Evolutionary conservation across 2,329 filamentous ascomycete genomes (phyloP).

Genomic region (Aureobasidium sp.): DNA sequence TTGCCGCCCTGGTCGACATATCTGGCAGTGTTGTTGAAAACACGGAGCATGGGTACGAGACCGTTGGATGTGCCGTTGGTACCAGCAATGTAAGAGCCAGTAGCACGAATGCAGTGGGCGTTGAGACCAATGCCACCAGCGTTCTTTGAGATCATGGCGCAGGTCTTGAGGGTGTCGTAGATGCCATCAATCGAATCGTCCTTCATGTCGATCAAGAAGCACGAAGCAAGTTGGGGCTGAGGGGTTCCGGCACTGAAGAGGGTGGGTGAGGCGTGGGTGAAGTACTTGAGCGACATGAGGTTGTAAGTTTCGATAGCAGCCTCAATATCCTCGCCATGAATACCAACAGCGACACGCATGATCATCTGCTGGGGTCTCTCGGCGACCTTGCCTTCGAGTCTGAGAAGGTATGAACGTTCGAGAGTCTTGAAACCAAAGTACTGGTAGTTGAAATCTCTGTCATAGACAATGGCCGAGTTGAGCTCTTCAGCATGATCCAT

Average conservation of each 20-base stretch:
- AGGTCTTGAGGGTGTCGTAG: constrained; percentile 98
- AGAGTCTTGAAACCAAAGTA: constrained; percentile 99
- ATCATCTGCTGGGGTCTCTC: constrained; percentile 99
- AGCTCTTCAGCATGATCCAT: constrained; percentile 96
- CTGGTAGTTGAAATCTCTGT: constrained; percentile 99
- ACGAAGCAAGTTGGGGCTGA: constrained; percentile 88
- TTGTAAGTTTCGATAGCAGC: constrained; percentile 96
- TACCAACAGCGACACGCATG: constrained; percentile 96
- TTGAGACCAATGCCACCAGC: constrained; percentile 97
- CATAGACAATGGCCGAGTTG: constrained; percentile 98
- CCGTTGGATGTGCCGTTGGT: constrained; percentile 98
- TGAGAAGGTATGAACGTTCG: constrained; percentile 93
- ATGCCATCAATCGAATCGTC: constrained; percentile 99
- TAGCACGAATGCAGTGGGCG: constrained; percentile 91
- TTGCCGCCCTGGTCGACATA: constrained; percentile 99
- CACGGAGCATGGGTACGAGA: constrained; percentile 93
- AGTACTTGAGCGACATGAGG: constrained; percentile 97
- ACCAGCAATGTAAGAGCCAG: constrained; percentile 94
- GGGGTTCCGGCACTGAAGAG: constrained; percentile 98
- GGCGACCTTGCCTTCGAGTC: constrained; percentile 90
- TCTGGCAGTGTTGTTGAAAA: constrained; percentile 98
- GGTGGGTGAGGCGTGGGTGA: constrained; percentile 95
- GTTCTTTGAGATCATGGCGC: constrained; percentile 99
- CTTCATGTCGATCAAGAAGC: constrained; percentile 99
- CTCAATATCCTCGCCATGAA: constrained; percentile 92